phyloP scores from a whole-genome alignment of 2,329 filamentous ascomycete genomes.

The Diplodia intermedia region DNA sequence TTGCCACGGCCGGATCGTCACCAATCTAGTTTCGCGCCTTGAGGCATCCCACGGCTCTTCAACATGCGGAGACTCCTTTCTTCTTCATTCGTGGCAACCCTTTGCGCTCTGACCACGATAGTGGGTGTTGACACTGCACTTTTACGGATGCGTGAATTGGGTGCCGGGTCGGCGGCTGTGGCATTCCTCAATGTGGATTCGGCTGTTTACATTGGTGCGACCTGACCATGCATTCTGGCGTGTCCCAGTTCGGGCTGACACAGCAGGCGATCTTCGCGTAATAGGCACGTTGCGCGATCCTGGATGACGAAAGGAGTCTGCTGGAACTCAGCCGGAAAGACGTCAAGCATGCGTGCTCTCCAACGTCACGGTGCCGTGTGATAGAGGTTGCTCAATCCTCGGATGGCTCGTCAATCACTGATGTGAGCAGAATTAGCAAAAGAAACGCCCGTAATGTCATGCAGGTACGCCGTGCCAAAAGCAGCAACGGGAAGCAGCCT shows the following conservation, averaged over 20 bases:
- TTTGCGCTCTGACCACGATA: not conserved
- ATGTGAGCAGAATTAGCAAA: not conserved
- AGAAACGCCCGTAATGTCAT: conserved; percentile 2
- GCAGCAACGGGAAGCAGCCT: conserved; percentile 8
- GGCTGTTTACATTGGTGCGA: not conserved
- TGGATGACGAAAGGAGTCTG: not conserved
- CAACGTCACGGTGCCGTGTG: not conserved
- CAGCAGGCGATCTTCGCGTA: not conserved
- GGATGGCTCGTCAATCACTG: not conserved
- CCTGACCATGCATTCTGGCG: not conserved
- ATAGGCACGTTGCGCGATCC: not conserved
- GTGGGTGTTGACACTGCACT: not conserved
- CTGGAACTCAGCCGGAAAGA: not conserved
- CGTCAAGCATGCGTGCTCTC: not conserved
- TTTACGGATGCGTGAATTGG: not conserved
- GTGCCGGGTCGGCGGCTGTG: not conserved
- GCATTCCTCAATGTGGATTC: not conserved
- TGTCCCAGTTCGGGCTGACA: not conserved
- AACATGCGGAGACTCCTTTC: not conserved
- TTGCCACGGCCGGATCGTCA: not conserved
- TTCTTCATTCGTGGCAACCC: not conserved
- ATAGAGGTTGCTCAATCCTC: not conserved
- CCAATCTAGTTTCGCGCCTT: not conserved
- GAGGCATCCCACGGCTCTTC: not conserved
- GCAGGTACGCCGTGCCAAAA: conserved; percentile 20